A percentile compares a stretch with the other conserved stretches of the same genome.
phyloP scores from a whole-genome alignment of 1,139 yeast genomes.

The Taiozyma sp. region DNA sequence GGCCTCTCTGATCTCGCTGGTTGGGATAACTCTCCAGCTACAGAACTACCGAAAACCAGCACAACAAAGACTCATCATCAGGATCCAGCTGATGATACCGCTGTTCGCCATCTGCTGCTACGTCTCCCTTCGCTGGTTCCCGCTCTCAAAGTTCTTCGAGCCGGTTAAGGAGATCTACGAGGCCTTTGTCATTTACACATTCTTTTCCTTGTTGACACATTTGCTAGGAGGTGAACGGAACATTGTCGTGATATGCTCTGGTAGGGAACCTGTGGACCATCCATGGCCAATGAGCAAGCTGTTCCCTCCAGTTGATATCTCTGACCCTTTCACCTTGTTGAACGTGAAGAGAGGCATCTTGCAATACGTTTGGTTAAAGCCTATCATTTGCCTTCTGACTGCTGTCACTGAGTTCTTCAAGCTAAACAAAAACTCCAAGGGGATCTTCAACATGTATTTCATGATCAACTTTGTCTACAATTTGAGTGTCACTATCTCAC shows the following conservation, averaged over 20 bases:
- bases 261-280: conserved; percentile 67
- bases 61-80: conserved; percentile 78
- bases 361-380: conserved; percentile 95
- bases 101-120: conserved; percentile 48
- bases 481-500: conserved; percentile 70
- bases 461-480: conserved; percentile 47
- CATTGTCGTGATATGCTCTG: conserved; percentile 68
- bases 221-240: conserved; percentile 90
- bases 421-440: conserved; percentile 30
- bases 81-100: conserved; percentile 65
- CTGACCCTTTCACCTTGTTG: conserved; percentile 79
- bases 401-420: conserved; percentile 47
- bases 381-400: conserved; percentile 58
- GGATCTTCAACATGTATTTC: conserved; percentile 10
- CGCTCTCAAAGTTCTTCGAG: conserved; percentile 48
- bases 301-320: conserved; percentile 63
- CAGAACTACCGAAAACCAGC: conserved; percentile 80
- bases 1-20: conserved; percentile 36
- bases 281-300: conserved; percentile 53
- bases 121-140: conserved; percentile 51
- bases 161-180: conserved; percentile 89
- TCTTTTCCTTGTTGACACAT: conserved; percentile 74
- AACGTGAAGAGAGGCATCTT: conserved; percentile 77
- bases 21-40: conserved; percentile 47
- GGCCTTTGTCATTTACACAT: conserved; percentile 92